These are phyloP conservation scores for Paecilomyces formosus DNA, from an alignment of 2,329 filamentous ascomycete species.

Conservation along the genomic window DNA sequence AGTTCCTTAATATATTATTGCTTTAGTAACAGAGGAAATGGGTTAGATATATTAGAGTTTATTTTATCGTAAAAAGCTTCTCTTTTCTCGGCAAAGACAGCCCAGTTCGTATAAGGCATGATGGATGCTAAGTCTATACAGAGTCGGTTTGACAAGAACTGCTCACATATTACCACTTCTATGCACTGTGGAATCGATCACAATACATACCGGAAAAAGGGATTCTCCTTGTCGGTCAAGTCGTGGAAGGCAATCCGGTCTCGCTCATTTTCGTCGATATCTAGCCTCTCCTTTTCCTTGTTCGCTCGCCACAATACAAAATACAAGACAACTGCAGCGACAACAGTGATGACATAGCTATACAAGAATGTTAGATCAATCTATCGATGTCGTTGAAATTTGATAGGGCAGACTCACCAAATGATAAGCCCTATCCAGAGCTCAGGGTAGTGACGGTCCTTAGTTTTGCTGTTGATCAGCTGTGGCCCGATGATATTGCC, in stretches of 20 bases:
- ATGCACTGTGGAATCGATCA: slow-evolving; percentile 14
- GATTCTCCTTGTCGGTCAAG: slow-evolving; percentile 61
- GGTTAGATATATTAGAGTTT: too few species aligned
- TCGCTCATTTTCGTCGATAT: slow-evolving; percentile 53
- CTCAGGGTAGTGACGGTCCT: slow-evolving; percentile 60
- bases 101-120: background rate
- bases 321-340: slow-evolving; percentile 50
- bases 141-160: background rate
- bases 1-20: too few species aligned
- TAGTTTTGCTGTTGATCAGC: slow-evolving; percentile 60
- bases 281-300: slow-evolving; percentile 39
- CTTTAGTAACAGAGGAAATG: too few species aligned
- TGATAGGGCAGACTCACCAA: slow-evolving; percentile 34
- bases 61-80: background rate
- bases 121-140: background rate
- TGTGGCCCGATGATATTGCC: slow-evolving; percentile 71
- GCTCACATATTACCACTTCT: background rate
- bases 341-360: slow-evolving; percentile 46
- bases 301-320: slow-evolving; percentile 55
- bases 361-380: background rate
- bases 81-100: background rate
- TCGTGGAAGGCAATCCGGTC: slow-evolving; percentile 61
- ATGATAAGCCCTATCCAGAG: slow-evolving; percentile 64
- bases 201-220: slow-evolving; percentile 57
- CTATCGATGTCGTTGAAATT: background rate